These are phyloP conservation scores for Orbilia quercus DNA, from an alignment of 2,329 filamentous ascomycete genomes.

Conservation along the genomic window DNA sequence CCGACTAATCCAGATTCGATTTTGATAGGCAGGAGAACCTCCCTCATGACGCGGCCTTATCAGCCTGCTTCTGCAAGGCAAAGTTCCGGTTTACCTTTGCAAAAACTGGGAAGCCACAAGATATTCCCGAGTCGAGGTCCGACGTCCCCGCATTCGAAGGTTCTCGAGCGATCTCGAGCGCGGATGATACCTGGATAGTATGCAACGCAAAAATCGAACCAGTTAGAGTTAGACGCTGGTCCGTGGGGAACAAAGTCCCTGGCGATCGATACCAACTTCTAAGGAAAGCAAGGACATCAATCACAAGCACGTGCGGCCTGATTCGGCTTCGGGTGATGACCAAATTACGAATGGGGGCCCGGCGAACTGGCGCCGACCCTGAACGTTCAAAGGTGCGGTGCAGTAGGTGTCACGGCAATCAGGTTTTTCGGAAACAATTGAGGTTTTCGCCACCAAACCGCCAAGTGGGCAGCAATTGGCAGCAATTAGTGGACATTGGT, in stretches of 20 bases:
- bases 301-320: neutral
- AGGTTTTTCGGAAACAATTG: slow-evolving; percentile 56
- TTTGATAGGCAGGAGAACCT: neutral
- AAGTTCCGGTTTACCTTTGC: no score
- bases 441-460: slow-evolving; percentile 35
- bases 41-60: neutral
- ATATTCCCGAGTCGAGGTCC: no score
- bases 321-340: slow-evolving; percentile 4
- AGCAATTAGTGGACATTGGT: neutral
- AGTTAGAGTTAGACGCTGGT: no score
- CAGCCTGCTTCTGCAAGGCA: no score
- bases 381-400: no score
- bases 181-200: no score
- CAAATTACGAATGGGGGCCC: slow-evolving; percentile 19
- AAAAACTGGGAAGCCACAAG: no score
- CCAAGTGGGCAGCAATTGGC: slow-evolving; percentile 22
- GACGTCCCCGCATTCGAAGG: no score
- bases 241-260: no score
- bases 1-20: neutral
- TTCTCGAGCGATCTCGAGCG: no score
- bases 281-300: neutral
- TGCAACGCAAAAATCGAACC: no score
- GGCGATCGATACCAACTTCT: no score
- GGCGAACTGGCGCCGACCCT: neutral
- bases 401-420: neutral